Evolutionary conservation across 2,329 filamentous ascomycete species (phyloP), one percentile per base, ranked within the genome.

Genomic region (Cladophialophora exuberans): DNA sequence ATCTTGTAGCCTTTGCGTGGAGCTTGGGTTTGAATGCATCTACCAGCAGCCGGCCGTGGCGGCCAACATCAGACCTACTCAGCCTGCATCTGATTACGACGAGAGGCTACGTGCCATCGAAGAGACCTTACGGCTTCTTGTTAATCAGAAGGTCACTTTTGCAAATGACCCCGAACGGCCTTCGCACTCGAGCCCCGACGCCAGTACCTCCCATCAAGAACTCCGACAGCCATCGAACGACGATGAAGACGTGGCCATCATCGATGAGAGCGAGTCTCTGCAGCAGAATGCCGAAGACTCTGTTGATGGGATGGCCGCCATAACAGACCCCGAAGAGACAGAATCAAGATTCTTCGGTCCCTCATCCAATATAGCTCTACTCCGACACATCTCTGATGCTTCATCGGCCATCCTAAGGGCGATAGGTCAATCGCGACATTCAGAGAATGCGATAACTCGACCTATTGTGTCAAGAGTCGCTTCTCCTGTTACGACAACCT

Each of bases 1-100:
- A 10, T 69, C 69, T 38, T 78, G 76, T 56, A 71, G 70, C n/a
- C 65, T 69, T 20, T 78, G 76, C 52, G 60, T 56, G 13, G 69
- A 73, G 28, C 65, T 76, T 25, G 72, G 70, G 5, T 74, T 74
- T 50, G 73, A 76, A 7, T 79, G 76, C 60, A 62, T 70, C 26
- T 79, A 79, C 63, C 57, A 60, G 35, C 57, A 60, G 33, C 60
- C 60, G 2, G 48, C 57, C 2, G n/a, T n/a, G n/a, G 57, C 57
- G 4, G 54, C 48, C 22, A 57, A 54, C 28, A 39, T 42, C 25
- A 55, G 35, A 30, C 38, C 52, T n/a, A 15, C 38, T n/a, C 54
- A 54, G 33, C 28, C 25, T 13, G 17, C 31, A 6, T 28, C 49
- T 6, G 57, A 35, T 5, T 60, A 60, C 43, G 54, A 60, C 26